Evolutionary conservation across 352 stramenopile genomes (phyloP), one percentile per base, ranked within the genome.

Genomic region (Globisporangium acanthophoron): DNA sequence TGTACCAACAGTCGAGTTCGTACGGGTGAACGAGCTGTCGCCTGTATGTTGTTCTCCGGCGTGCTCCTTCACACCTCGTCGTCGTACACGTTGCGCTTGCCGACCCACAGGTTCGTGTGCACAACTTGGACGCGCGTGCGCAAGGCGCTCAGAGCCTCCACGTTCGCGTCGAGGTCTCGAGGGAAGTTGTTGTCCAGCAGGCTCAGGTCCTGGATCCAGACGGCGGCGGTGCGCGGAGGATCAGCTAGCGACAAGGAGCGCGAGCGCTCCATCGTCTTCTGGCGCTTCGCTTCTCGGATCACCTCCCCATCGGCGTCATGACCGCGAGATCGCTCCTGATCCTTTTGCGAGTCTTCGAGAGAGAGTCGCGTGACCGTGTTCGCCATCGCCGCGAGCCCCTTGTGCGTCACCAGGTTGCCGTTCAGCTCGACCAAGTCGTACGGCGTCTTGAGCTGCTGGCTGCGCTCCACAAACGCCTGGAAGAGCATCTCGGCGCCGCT

Each of bases 171-270:
- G 16, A 56, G 54, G 12, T 68, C 62, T 3, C 53, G 74, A 35
- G 50, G 50, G n/a, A 92, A 75, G 56, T 90, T 73, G 44, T 92
- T 92, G 65, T 92, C 86, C 11, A 90, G 65, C 54, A 90, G 52
- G 35, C 71, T 84, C 9, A 92, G 60, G 44, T 87, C 75, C 41
- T 59, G 48, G n/a, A 92, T 81, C 41, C 57, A 58, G 29, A 50
- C 44, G 44, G 0, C n/a, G 20, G 21, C n/a, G 9, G 6, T 13
- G 4, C 13, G 3, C 3, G 8, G 20, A 12, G 18, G 6, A 3
- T 29, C 13, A 3, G 40, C 27, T 20, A 16, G 21, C 33, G 21
- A n/a, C n/a, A 31, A 3, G 6, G 3, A 3, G 15, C 20, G 8
- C 4, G 3, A 13, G 9, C n/a, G 4, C 3, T 62, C 16, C 13